These are phyloP conservation scores for Cenchrus purpureus DNA, from an alignment of 176 grass and related monocot genomes.

Conservation along the genomic window DNA sequence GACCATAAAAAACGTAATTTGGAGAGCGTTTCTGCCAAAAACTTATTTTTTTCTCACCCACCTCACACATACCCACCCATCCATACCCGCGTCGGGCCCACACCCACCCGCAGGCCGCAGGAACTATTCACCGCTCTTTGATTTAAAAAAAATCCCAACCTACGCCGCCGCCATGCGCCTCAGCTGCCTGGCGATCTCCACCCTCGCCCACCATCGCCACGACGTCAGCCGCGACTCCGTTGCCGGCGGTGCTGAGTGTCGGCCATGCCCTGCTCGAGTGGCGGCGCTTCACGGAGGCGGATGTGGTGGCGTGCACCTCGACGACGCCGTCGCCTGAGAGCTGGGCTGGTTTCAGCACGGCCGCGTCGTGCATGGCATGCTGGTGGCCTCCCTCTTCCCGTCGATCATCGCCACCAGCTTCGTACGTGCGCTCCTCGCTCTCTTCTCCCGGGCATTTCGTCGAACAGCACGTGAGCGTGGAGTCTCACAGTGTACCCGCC, in stretches of 20 bases:
- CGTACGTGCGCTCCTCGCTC: constrained; percentile 26
- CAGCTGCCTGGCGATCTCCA: too few species aligned
- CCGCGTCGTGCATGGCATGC: constrained; percentile 79
- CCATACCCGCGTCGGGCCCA: too few species aligned
- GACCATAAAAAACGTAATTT: background rate
- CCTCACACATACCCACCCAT: too few species aligned
- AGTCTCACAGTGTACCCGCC: background rate
- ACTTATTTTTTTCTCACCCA: too few species aligned
- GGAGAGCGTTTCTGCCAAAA: too few species aligned
- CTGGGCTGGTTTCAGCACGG: constrained; percentile 56
- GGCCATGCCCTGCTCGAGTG: constrained; percentile 42
- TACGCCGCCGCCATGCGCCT: too few species aligned
- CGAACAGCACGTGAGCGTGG: constrained; percentile 9
- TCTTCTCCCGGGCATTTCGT: constrained; percentile 40
- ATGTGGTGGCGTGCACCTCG: constrained; percentile 68
- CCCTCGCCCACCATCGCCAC: background rate
- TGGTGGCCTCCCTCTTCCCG: constrained; percentile 74
- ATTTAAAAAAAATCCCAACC: too few species aligned
- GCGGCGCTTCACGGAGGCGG: constrained; percentile 62
- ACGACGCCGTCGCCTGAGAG: constrained; percentile 41
- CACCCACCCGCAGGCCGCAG: too few species aligned
- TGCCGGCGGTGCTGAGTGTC: constrained; percentile 26
- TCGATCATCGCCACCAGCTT: constrained; percentile 65
- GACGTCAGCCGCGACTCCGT: background rate
- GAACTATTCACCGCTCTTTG: too few species aligned